Percentiles rank a stretch among this genome's conserved stretches.
These are phyloP conservation scores for Hansenula lynferdii DNA, from an alignment of 1,139 yeast genomes.

Conservation along the genomic window DNA sequence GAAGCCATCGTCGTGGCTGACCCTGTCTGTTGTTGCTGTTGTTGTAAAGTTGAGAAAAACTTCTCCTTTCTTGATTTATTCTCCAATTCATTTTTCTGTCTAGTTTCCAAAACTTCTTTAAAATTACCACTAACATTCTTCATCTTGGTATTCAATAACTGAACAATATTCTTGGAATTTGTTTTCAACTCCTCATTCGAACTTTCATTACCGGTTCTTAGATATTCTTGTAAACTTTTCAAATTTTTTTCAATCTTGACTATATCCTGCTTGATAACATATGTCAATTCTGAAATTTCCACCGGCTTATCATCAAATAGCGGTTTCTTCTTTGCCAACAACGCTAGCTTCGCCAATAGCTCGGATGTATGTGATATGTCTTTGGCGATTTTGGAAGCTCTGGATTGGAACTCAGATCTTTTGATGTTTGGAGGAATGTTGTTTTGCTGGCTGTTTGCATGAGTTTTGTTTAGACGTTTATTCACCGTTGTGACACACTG, in stretches of 20 bases:
- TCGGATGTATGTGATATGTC: slow-evolving; percentile 90
- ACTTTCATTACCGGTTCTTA: slow-evolving; percentile 37
- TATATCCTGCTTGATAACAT: slow-evolving; percentile 89
- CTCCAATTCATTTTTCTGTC: slow-evolving; percentile 81
- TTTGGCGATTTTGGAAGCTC: slow-evolving; percentile 81
- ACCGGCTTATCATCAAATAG: slow-evolving; percentile 91
- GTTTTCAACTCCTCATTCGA: slow-evolving; percentile 31
- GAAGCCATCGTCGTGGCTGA: slow-evolving; percentile 15
- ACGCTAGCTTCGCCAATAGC: slow-evolving; percentile 73
- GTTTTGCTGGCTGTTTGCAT: slow-evolving; percentile 23
- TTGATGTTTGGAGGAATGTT: slow-evolving; percentile 22
- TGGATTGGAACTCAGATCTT: slow-evolving; percentile 68
- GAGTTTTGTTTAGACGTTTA: slow-evolving; percentile 39
- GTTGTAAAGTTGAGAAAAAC: slow-evolving; percentile 52
- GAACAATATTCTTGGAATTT: slow-evolving; percentile 85
- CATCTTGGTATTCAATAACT: slow-evolving; percentile 79
- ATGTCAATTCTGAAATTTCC: slow-evolving; percentile 89
- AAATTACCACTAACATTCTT: slow-evolving; percentile 91
- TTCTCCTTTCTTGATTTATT: slow-evolving; percentile 83
- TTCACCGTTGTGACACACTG: slow-evolving; percentile 75
- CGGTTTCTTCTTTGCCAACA: slow-evolving; percentile 86
- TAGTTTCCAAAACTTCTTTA: slow-evolving; percentile 77
- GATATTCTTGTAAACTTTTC: slow-evolving; percentile 55
- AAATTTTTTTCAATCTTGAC: slow-evolving; percentile 78
- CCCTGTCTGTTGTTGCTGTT: slow-evolving; percentile 8